A percentile compares a stretch with the other conserved stretches of the same genome.
Conservation (phyloP, 768 basidiomycete genomes). For the Panus rudis region DNA sequence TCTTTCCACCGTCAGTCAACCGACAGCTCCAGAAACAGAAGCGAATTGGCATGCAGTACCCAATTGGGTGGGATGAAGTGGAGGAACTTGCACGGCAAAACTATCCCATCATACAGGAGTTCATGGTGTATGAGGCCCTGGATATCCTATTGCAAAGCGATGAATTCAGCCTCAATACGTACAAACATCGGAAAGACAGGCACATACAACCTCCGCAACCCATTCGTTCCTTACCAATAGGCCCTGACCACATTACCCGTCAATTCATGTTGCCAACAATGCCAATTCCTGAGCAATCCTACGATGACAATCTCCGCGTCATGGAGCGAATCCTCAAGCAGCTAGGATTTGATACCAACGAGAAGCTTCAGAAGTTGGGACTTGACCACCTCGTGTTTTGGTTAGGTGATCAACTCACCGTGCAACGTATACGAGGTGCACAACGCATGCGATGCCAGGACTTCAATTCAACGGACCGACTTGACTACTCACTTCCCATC, state of each 20-base stretch:
- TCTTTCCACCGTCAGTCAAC: too few relatives aligned
- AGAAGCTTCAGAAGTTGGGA: neutral
- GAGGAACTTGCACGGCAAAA: constrained; percentile 1
- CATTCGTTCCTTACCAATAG: constrained; percentile 6
- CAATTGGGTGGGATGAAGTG: too few relatives aligned
- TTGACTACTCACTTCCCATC: constrained; percentile 26
- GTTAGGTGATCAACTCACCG: constrained; percentile 33
- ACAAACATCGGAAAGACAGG: constrained; percentile 4
- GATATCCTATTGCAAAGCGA: constrained; percentile 3
- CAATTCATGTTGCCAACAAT: constrained; percentile 8
- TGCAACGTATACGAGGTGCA: constrained; percentile 30
- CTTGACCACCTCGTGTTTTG: constrained; percentile 23
- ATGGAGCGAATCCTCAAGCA: constrained; percentile 16
- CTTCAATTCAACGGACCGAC: constrained; percentile 29
- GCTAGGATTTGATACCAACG: neutral
- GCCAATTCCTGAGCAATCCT: constrained; percentile 5
- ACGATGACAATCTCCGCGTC: constrained; percentile 7
- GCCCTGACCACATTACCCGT: constrained; percentile 1
- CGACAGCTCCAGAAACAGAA: neutral
- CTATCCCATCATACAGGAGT: neutral
- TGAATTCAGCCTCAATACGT: constrained; percentile 6
- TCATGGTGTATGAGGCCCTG: neutral
- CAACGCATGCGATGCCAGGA: constrained; percentile 30
- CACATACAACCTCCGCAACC: constrained; percentile 3
- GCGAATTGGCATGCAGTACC: too few relatives aligned